Evolutionary conservation across 139 green algal species (phyloP).

Genomic region (Micractinium sp.): DNA sequence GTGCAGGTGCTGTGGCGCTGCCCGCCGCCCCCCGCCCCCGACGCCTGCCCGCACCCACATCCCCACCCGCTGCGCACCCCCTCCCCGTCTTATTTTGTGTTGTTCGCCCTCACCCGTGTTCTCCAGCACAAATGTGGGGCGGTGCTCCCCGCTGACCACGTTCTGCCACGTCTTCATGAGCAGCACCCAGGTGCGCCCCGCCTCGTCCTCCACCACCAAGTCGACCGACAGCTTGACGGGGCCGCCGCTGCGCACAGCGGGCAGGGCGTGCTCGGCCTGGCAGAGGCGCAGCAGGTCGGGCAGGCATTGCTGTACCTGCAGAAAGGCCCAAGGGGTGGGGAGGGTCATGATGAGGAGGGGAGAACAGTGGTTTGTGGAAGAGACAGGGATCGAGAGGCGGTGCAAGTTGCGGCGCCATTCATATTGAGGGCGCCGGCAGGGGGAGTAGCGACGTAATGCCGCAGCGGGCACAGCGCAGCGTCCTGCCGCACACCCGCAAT

Average conservation of each 20-base stretch:
- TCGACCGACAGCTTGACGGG: constrained; percentile 20
- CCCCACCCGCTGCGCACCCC: background rate
- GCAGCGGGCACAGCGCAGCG: background rate
- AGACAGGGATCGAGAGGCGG: background rate
- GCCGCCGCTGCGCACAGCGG: background rate
- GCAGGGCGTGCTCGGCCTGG: background rate
- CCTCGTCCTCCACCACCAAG: constrained; percentile 21
- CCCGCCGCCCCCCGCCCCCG: too few species aligned
- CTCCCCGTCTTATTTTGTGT: too few species aligned
- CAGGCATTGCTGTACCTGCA: constrained; percentile 36
- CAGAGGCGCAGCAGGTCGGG: constrained; percentile 26
- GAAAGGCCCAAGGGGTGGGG: background rate
- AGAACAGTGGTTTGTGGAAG: background rate
- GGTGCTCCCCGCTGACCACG: constrained; percentile 31
- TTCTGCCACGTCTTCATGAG: constrained; percentile 47
- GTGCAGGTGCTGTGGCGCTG: too few species aligned
- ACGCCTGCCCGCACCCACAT: background rate
- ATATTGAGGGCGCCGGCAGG: too few species aligned
- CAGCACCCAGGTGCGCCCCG: constrained; percentile 7
- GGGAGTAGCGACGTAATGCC: too few species aligned
- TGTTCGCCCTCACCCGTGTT: constrained; percentile 44
- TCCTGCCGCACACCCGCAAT: background rate
- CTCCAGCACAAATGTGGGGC: constrained; percentile 45
- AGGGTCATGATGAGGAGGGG: background rate
- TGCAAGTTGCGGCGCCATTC: background rate